Conservation (phyloP, 192 early-diverging fungal species). For the Phlyctochytrium planicorne region DNA sequence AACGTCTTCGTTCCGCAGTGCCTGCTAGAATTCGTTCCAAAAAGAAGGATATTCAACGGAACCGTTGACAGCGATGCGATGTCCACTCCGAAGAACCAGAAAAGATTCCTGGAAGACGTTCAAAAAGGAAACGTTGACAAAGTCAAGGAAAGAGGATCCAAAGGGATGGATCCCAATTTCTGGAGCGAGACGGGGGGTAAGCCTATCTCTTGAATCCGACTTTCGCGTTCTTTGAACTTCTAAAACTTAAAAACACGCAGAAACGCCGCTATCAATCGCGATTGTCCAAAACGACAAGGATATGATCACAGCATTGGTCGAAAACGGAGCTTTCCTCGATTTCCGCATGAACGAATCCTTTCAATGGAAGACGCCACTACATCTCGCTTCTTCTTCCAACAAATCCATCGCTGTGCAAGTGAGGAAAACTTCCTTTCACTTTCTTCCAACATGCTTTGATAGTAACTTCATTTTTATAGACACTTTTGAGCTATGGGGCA, state of each 20-base stretch:
- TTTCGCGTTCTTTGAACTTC: too few species aligned
- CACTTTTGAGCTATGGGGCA: constrained; percentile 41
- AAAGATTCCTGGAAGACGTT: constrained; percentile 50
- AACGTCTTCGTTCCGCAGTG: constrained; percentile 22
- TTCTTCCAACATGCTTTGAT: not conserved
- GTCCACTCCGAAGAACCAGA: constrained; percentile 51
- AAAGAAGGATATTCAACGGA: constrained; percentile 21
- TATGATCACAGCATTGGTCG: constrained; percentile 38
- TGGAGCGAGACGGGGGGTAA: constrained; percentile 44
- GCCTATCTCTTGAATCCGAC: not conserved
- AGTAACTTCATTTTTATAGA: constrained; percentile 15
- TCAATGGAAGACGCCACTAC: constrained; percentile 49
- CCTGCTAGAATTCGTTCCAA: constrained; percentile 50
- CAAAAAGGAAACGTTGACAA: constrained; percentile 47
- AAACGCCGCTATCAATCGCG: constrained; percentile 47
- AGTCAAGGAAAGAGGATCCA: constrained; percentile 36
- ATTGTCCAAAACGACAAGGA: constrained; percentile 47
- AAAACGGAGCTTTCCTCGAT: constrained; percentile 50
- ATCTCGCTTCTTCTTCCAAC: constrained; percentile 19
- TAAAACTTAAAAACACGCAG: too few species aligned
- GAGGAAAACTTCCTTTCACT: not conserved
- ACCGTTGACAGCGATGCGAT: constrained; percentile 33
- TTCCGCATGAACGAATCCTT: constrained; percentile 42
- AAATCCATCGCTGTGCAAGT: constrained; percentile 4
- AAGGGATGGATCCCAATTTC: constrained; percentile 52